Evolutionary conservation across 2,329 filamentous ascomycete species (phyloP).

Genomic region (Fusarium illudens): DNA sequence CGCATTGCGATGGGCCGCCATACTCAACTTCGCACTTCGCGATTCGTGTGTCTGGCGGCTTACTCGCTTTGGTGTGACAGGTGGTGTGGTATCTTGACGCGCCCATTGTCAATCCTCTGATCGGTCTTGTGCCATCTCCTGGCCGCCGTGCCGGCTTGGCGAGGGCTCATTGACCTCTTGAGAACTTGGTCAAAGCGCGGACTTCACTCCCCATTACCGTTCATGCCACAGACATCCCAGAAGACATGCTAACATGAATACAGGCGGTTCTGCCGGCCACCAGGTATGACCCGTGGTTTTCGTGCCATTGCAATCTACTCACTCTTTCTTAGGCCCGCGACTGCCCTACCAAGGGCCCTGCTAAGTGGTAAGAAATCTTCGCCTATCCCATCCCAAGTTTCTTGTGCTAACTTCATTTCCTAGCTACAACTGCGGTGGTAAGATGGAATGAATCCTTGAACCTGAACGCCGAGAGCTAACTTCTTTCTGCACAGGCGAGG

Average conservation of each 20-base stretch:
- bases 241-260: slow-evolving; percentile 34
- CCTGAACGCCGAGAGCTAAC: slow-evolving; percentile 34
- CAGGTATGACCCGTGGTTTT: slow-evolving; percentile 64
- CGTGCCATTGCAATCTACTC: slow-evolving; percentile 6
- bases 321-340: slow-evolving; percentile 71
- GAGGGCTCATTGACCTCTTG: not conserved
- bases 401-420: slow-evolving; percentile 10
- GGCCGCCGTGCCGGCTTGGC: slow-evolving; percentile 2
- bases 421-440: slow-evolving; percentile 85
- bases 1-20: not conserved
- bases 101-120: not conserved
- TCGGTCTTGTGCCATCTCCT: slow-evolving; percentile 7
- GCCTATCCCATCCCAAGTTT: not conserved
- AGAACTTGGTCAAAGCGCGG: not conserved
- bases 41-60: not conserved
- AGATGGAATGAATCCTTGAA: slow-evolving; percentile 42
- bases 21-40: not conserved
- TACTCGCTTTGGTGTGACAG: not conserved
- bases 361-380: slow-evolving; percentile 73
- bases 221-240: not conserved
- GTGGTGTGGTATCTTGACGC: slow-evolving; percentile 3
- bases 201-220: not conserved
- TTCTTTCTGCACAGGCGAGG: slow-evolving; percentile 57
- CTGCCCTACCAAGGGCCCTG: slow-evolving; percentile 83
- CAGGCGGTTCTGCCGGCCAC: slow-evolving; percentile 78